Conservation (phyloP, 2,329 filamentous ascomycete species). For the Alternaria incomplexa region DNA sequence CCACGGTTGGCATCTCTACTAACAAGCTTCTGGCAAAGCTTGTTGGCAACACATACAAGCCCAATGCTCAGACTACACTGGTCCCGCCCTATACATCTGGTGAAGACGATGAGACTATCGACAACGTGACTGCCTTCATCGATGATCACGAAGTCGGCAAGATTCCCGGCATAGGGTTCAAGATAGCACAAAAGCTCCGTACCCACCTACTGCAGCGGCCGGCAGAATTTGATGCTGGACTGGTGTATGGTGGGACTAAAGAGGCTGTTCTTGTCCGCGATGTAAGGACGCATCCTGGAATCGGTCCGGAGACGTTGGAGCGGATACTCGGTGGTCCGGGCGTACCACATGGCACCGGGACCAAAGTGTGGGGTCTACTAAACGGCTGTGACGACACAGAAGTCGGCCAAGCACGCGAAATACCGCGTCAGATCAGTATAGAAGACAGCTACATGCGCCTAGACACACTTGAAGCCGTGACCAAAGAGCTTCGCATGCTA, state of each 20-base stretch:
- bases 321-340: slow-evolving; percentile 73
- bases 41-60: slow-evolving; percentile 83
- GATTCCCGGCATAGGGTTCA: slow-evolving; percentile 85
- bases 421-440: slow-evolving; percentile 90
- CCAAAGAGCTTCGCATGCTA: slow-evolving; percentile 71
- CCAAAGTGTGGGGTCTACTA: slow-evolving; percentile 76
- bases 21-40: slow-evolving; percentile 88
- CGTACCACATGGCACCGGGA: slow-evolving; percentile 72
- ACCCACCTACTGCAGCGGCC: slow-evolving; percentile 61
- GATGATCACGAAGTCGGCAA: slow-evolving; percentile 77
- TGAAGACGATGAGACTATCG: slow-evolving; percentile 20
- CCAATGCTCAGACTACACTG: slow-evolving; percentile 83
- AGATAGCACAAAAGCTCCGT: slow-evolving; percentile 72
- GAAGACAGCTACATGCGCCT: slow-evolving; percentile 87
- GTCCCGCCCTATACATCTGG: slow-evolving; percentile 65
- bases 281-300: slow-evolving; percentile 66
- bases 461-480: slow-evolving; percentile 67
- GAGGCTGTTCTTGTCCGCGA: slow-evolving; percentile 68
- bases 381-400: slow-evolving; percentile 80
- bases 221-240: slow-evolving; percentile 51
- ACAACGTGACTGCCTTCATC: slow-evolving; percentile 71
- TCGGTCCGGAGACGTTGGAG: slow-evolving; percentile 71
- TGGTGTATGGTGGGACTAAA: slow-evolving; percentile 58
- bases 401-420: slow-evolving; percentile 71
- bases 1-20: slow-evolving; percentile 85